Base-by-base conservation (phyloP, 2,329 filamentous ascomycete species). In the Arthrobotrys musiformis region DNA sequence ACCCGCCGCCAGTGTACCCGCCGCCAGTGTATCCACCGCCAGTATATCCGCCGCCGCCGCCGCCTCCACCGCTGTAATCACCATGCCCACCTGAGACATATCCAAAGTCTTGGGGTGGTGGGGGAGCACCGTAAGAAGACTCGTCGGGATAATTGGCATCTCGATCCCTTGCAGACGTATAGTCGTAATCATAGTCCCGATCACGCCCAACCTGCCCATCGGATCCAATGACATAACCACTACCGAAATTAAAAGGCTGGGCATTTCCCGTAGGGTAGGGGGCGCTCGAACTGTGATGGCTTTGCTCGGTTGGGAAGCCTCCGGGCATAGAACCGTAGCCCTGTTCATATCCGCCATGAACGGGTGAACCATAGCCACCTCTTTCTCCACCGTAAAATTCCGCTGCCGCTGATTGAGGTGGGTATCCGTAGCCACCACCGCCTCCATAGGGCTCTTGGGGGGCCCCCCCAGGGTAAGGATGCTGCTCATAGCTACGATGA, bases 191-290 rank as follows among this genome's bases (percentile, higher is more conserved):
- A 26, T 70, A 76, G 19, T 70, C 72, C 40, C 72, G 61, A n/a
- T 78, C 74, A 33, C 74, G 67, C 44, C 74, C 74, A 44, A 78
- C 74, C 5, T 35, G 48, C 24, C 74, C 74, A 56, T 78, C 74
- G 33, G 60, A 50, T 9, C 74, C 74, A 17, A 78, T 78, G 11
- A 78, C 74, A 42, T 70, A 78, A 4, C 74, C 74, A 3, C 68
- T 61, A 42, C 74, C 74, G 13, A 64, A 44, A 54, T 62, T 68
- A 22, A 62, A 78, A 26, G 66, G 67, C 15, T 67, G 42, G 6
- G 67, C 74, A 24, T 70, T 70, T 26, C 68, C 74, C n/a, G 67
- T 52, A 19, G 74, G 74, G 24, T 78, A 78, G 19, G 74, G 74
- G 9, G 67, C 74, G 4, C 13, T n/a, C n/a, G n/a, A n/a, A n/a